Conservation (phyloP, 1,284 basidiomycete genomes). For the Irpex rosettiformis region DNA sequence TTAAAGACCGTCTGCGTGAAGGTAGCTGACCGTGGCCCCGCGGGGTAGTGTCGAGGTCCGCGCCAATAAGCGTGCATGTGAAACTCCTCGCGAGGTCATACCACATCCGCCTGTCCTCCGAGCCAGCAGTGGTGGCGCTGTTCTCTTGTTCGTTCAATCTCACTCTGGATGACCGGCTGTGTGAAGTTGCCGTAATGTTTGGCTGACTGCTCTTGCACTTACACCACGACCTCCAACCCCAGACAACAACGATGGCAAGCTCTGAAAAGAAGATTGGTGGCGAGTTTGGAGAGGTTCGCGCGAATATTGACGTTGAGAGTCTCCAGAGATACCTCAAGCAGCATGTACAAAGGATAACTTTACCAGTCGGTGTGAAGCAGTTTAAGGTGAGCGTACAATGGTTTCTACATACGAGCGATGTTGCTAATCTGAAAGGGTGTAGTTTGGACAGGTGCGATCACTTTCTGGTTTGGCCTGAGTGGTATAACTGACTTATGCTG, state of each 20-base stretch:
- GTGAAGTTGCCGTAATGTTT: not conserved
- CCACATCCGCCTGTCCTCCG: not conserved
- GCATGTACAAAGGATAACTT: slow-evolving; percentile 53
- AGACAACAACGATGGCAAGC: slow-evolving; percentile 20
- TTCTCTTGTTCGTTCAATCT: not conserved
- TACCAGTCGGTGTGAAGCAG: slow-evolving; percentile 83
- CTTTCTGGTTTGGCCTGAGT: not conserved
- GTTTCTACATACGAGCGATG: not conserved
- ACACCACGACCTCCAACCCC: not conserved
- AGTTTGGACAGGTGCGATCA: slow-evolving; percentile 75
- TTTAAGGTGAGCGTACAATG: slow-evolving; percentile 69
- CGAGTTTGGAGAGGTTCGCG: slow-evolving; percentile 71
- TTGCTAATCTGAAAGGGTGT: not conserved
- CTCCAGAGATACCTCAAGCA: slow-evolving; percentile 68
- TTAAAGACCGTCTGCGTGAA: too few relatives aligned
- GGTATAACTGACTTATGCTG: not conserved
- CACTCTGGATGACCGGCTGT: not conserved
- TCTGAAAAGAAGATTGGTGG: slow-evolving; percentile 58
- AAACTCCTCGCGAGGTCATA: not conserved
- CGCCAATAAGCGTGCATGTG: not conserved
- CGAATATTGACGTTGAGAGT: slow-evolving; percentile 61
- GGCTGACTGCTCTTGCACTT: not conserved
- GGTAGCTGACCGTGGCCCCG: not conserved
- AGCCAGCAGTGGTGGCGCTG: too few relatives aligned
- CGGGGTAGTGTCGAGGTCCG: not conserved